Evolutionary conservation across 1,284 basidiomycete species (phyloP).

Genomic region (Tilletia walkeri): DNA sequence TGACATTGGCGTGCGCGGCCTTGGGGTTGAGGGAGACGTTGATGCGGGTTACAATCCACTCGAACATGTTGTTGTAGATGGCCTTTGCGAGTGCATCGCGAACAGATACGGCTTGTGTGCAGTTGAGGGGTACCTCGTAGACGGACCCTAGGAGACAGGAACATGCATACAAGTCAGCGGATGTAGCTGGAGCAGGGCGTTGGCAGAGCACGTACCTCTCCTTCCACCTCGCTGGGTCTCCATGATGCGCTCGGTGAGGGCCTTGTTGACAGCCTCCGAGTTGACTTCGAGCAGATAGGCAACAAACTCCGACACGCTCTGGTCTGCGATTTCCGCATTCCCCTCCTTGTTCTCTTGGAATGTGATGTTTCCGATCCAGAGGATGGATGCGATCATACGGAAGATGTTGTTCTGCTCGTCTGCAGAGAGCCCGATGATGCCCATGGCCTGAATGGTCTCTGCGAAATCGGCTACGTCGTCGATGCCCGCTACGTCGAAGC

Average conservation of each 20-base stretch:
- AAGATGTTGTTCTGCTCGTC: conserved; percentile 91
- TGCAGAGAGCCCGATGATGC: conserved; percentile 77
- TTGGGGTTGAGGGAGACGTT: conserved; percentile 85
- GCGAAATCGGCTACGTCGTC: conserved; percentile 82
- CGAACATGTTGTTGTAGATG: conserved; percentile 97
- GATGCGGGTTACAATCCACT: conserved; percentile 97
- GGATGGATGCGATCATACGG: conserved; percentile 82
- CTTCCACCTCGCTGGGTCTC: conserved; percentile 79
- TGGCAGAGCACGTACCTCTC: conserved; percentile 62
- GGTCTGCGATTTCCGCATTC: conserved; percentile 77
- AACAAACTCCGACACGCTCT: conserved; percentile 89
- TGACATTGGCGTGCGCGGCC: conserved; percentile 72
- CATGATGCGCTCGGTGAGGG: conserved; percentile 78
- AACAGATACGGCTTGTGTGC: conserved; percentile 81
- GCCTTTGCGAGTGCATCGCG: conserved; percentile 92
- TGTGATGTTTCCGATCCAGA: conserved; percentile 85
- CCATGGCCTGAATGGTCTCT: conserved; percentile 93
- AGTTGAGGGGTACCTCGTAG: conserved; percentile 94
- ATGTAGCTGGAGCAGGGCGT: not conserved
- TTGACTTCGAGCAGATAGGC: conserved; percentile 92
- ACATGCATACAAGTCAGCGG: not conserved
- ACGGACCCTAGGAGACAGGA: conserved; percentile 64
- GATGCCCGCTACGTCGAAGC: conserved; percentile 86
- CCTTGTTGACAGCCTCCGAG: conserved; percentile 74
- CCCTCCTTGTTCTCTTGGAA: conserved; percentile 87